phyloP scores from a whole-genome alignment of 495 filamentous ascomycete genomes.

The Penicillium desertorum region DNA sequence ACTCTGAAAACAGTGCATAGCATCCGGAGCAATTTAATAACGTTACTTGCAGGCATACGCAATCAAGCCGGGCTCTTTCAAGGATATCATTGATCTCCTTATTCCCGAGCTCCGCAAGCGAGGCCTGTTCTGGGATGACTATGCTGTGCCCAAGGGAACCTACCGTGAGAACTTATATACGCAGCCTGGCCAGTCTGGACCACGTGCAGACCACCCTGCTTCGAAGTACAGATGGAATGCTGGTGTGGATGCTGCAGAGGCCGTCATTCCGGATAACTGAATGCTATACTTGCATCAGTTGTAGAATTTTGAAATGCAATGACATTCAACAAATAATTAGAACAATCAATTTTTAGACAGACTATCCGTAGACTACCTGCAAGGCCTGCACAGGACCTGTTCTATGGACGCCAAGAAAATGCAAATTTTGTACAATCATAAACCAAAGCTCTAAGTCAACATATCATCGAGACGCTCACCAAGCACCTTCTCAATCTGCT shows the following conservation, averaged over 20 bases:
- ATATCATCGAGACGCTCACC: constrained; percentile 87
- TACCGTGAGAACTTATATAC: constrained; percentile 50
- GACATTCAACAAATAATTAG: background rate
- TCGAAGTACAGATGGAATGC: constrained; percentile 52
- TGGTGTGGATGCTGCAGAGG: constrained; percentile 35
- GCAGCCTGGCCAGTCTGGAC: constrained; percentile 44
- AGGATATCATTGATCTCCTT: constrained; percentile 57
- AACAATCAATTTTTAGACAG: constrained; percentile 13
- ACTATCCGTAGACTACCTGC: constrained; percentile 11
- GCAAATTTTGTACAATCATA: constrained; percentile 29
- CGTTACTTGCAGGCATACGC: constrained; percentile 49
- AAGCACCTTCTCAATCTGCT: constrained; percentile 78
- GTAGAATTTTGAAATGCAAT: background rate
- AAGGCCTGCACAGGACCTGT: constrained; percentile 17
- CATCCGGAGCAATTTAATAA: constrained; percentile 5
- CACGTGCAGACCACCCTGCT: constrained; percentile 49
- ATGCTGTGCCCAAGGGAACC: constrained; percentile 45
- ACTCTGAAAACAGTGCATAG: no score
- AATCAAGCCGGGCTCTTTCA: constrained; percentile 61
- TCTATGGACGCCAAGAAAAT: constrained; percentile 32
- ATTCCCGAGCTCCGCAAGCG: constrained; percentile 47
- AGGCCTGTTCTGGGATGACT: constrained; percentile 52
- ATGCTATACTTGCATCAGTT: no score
- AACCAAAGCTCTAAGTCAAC: constrained; percentile 60
- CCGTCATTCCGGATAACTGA: constrained; percentile 24